These are phyloP conservation scores for Saccharum spontaneum DNA, from an alignment of 176 grass and related monocot genomes.

Conservation along the genomic window DNA sequence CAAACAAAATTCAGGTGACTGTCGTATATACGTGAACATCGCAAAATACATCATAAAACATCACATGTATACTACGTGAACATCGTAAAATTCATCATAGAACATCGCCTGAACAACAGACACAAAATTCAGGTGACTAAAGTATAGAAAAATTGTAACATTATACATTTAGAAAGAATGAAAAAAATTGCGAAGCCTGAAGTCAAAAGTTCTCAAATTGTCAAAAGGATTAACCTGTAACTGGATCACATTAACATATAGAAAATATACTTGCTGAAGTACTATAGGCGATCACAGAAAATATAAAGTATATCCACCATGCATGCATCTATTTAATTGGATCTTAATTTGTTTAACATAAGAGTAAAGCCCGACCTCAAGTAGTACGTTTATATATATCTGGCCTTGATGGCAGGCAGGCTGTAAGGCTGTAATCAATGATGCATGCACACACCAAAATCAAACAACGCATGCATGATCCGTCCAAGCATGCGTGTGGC, in stretches of 20 bases:
- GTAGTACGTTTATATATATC: neutral
- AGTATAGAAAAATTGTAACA: no score
- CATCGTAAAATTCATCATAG: no score
- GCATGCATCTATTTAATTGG: no score
- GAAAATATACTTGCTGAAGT: neutral
- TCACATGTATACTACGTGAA: no score
- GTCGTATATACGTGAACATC: no score
- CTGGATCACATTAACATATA: no score
- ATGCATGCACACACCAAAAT: neutral
- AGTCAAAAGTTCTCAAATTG: neutral
- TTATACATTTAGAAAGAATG: neutral
- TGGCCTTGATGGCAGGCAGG: neutral
- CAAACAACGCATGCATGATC: neutral
- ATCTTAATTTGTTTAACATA: neutral
- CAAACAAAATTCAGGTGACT: no score
- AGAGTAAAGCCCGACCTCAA: neutral
- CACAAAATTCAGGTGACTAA: no score
- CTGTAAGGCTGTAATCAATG: conserved; percentile 2
- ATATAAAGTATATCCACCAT: neutral
- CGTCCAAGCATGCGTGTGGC: neutral
- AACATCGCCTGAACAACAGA: no score
- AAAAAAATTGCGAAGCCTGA: neutral
- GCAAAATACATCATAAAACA: no score
- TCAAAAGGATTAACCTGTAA: neutral
- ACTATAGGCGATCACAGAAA: neutral